Evolutionary conservation across 2,329 filamentous ascomycete genomes (phyloP).

Genomic region (Apiospora marii): DNA sequence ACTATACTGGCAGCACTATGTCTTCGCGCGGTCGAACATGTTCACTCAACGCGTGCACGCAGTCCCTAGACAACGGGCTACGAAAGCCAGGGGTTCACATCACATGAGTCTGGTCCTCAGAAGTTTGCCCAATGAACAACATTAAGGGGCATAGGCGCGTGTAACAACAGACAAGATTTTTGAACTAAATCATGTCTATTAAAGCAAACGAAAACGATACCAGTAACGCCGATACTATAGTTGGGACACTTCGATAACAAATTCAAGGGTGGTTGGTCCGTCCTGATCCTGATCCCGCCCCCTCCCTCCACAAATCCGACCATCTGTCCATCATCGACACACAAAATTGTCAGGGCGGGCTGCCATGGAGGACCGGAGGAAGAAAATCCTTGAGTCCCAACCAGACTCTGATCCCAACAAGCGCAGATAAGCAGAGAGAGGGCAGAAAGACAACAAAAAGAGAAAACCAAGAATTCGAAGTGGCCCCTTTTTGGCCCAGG

Average conservation of each 20-base stretch:
- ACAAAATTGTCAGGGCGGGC: background rate
- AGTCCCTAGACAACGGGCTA: background rate
- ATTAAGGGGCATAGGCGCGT: background rate
- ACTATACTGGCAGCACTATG: background rate
- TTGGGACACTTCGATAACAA: background rate
- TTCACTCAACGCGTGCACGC: background rate
- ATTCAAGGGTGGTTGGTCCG: background rate
- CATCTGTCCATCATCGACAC: background rate
- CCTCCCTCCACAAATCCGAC: background rate
- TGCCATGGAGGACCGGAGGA: background rate
- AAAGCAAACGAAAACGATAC: slow-evolving; percentile 18
- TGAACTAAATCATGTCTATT: slow-evolving; percentile 16
- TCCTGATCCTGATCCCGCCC: background rate
- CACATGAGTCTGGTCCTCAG: background rate
- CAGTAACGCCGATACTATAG: slow-evolving; percentile 22
- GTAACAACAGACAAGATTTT: background rate
- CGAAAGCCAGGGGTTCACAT: background rate
- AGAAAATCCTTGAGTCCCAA: background rate
- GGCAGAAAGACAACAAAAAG: background rate
- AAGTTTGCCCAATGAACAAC: background rate
- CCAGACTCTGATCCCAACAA: background rate
- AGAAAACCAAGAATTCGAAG: background rate
- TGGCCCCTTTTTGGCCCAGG: background rate
- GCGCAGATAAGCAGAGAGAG: background rate
- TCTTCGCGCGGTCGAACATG: too few species aligned